A percentile compares a stretch with the other conserved stretches of the same genome.
These are phyloP conservation scores for Saxophila tyrrhenica DNA, from an alignment of 495 filamentous ascomycete genomes.

Conservation along the genomic window DNA sequence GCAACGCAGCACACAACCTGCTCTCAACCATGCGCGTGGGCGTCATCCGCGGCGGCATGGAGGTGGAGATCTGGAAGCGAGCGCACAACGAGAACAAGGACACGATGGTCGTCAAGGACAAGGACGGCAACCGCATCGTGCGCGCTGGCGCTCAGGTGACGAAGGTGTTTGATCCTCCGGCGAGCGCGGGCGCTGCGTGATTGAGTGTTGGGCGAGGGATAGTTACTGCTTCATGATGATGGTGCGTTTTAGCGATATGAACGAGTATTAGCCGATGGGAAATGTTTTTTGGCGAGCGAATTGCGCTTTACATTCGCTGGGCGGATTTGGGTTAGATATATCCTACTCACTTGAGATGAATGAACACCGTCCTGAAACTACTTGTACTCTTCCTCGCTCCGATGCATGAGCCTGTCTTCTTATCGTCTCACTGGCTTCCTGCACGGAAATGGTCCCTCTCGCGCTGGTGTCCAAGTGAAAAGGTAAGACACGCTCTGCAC, in stretches of 20 bases:
- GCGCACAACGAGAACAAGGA: slow-evolving; percentile 85
- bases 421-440: too few relatives aligned
- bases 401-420: too few relatives aligned
- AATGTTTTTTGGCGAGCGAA: background rate
- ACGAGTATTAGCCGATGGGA: background rate
- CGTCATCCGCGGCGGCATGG: slow-evolving; percentile 90
- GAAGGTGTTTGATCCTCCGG: slow-evolving; percentile 61
- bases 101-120: slow-evolving; percentile 66
- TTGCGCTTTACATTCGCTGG: background rate
- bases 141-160: slow-evolving; percentile 86
- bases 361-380: too few relatives aligned
- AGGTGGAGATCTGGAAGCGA: slow-evolving; percentile 99
- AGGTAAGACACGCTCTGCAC: too few relatives aligned
- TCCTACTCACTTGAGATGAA: too few relatives aligned
- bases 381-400: too few relatives aligned
- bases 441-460: too few relatives aligned
- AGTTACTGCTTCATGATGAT: background rate
- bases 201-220: slow-evolving; percentile 24
- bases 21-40: slow-evolving; percentile 93
- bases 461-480: too few relatives aligned
- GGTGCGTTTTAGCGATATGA: background rate
- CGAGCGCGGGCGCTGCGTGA: slow-evolving; percentile 63
- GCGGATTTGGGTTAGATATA: background rate
- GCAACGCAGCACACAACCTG: slow-evolving; percentile 94
- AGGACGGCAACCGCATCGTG: slow-evolving; percentile 68